Conservation (phyloP, 495 filamentous ascomycete species). For the Tuber magnatum region DNA sequence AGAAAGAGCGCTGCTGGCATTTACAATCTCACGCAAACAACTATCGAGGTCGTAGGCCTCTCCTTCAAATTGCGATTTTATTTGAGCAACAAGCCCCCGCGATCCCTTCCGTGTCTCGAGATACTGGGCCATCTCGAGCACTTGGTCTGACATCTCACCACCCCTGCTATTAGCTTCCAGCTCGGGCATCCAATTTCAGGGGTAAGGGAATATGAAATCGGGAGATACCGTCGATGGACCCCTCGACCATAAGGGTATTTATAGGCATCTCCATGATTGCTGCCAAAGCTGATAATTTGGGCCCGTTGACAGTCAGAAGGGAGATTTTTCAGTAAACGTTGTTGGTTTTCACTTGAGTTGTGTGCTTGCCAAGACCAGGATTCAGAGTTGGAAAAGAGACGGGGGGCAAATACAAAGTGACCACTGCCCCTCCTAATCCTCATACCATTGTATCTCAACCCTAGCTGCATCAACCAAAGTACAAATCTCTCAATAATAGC, state of each 20-base stretch:
- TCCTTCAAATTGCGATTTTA: slow-evolving; percentile 49
- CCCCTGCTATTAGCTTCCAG: slow-evolving; percentile 20
- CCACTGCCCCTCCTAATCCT: neutral
- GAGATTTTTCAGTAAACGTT: neutral
- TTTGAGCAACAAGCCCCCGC: slow-evolving; percentile 15
- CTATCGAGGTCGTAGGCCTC: slow-evolving; percentile 38
- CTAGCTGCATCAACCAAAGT: neutral
- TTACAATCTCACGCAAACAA: slow-evolving; percentile 71
- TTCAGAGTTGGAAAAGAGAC: neutral
- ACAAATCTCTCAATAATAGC: neutral
- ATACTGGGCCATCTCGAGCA: slow-evolving; percentile 41
- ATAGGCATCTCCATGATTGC: slow-evolving; percentile 39
- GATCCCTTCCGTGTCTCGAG: slow-evolving; percentile 34
- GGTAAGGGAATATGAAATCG: neutral
- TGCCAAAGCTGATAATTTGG: neutral
- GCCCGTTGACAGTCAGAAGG: neutral
- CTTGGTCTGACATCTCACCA: slow-evolving; percentile 33
- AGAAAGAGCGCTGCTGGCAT: slow-evolving; percentile 63
- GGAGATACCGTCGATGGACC: slow-evolving; percentile 39
- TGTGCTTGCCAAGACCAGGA: neutral
- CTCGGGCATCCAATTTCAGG: neutral
- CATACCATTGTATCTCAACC: neutral
- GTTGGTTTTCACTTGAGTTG: neutral
- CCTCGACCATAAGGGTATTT: slow-evolving; percentile 41
- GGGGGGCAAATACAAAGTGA: neutral